A percentile compares a stretch with the other conserved stretches of the same genome.
phyloP scores from a whole-genome alignment of 371 early-diverging fungal genomes.

The Fennellomyces sp. region DNA sequence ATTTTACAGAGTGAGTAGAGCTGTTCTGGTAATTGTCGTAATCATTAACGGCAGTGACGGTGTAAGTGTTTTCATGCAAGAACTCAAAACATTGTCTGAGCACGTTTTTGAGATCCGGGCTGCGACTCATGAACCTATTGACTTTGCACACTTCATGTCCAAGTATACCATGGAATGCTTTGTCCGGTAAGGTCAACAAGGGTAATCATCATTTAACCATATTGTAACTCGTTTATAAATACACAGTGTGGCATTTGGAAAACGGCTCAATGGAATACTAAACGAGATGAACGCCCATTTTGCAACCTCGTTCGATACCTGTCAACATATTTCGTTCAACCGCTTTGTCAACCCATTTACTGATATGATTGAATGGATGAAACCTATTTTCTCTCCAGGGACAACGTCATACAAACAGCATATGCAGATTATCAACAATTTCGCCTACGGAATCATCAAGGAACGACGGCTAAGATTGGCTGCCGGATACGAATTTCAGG shows the following conservation, averaged over 20 bases:
- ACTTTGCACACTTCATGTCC: slow-evolving; percentile 46
- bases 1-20: slow-evolving; percentile 39
- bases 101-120: slow-evolving; percentile 33
- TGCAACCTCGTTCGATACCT: slow-evolving; percentile 60
- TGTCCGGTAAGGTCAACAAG: slow-evolving; percentile 30
- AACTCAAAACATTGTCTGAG: slow-evolving; percentile 28
- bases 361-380: slow-evolving; percentile 27
- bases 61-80: slow-evolving; percentile 53
- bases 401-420: slow-evolving; percentile 36
- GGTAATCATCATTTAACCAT: not conserved
- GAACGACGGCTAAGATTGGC: slow-evolving; percentile 30
- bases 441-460: slow-evolving; percentile 47
- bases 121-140: slow-evolving; percentile 26
- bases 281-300: slow-evolving; percentile 43
- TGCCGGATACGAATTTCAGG: slow-evolving; percentile 32
- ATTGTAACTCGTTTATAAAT: not conserved
- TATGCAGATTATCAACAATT: slow-evolving; percentile 43
- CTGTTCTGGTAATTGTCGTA: not conserved
- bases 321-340: slow-evolving; percentile 39
- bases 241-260: slow-evolving; percentile 49
- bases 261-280: slow-evolving; percentile 32
- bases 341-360: slow-evolving; percentile 51
- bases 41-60: not conserved
- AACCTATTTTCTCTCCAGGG: slow-evolving; percentile 13
- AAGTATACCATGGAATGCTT: slow-evolving; percentile 56